Conservation (phyloP, 495 filamentous ascomycete species). For the Penicillium soppii region DNA sequence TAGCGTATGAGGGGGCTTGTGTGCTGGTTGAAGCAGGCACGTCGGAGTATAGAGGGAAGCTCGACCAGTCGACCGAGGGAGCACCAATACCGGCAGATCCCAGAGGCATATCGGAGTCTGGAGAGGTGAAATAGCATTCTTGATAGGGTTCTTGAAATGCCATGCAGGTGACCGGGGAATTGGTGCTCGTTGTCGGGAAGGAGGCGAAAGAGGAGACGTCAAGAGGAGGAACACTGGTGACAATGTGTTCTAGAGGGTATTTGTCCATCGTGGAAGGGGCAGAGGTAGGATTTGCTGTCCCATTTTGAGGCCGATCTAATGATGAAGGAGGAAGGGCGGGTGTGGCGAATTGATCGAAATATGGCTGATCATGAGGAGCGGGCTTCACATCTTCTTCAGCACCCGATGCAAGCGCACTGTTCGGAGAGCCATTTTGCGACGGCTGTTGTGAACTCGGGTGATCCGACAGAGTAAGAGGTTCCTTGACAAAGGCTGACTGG, state of each 20-base stretch:
- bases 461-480: constrained; percentile 28
- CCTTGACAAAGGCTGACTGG: constrained; percentile 41
- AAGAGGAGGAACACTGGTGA: constrained; percentile 37
- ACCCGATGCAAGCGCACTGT: constrained; percentile 52
- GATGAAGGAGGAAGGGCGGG: constrained; percentile 38
- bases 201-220: constrained; percentile 38
- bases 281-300: constrained; percentile 20
- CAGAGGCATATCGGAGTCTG: constrained; percentile 64
- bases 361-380: constrained; percentile 63
- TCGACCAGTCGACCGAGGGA: constrained; percentile 71
- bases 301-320: constrained; percentile 35
- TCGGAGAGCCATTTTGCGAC: constrained; percentile 72
- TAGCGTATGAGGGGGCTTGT: constrained; percentile 67
- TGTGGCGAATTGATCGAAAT: constrained; percentile 53
- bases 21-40: constrained; percentile 65
- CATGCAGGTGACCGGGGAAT: constrained; percentile 41
- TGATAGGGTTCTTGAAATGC: constrained; percentile 45
- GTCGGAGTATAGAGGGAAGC: constrained; percentile 62
- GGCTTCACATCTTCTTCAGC: constrained; percentile 56
- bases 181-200: constrained; percentile 34
- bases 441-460: constrained; percentile 19
- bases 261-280: constrained; percentile 31
- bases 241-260: constrained; percentile 36
- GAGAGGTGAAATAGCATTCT: constrained; percentile 44
- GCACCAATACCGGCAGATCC: constrained; percentile 65